These are phyloP conservation scores for Diplodia sapinea DNA, from an alignment of 2,329 filamentous ascomycete species.

Conservation along the genomic window DNA sequence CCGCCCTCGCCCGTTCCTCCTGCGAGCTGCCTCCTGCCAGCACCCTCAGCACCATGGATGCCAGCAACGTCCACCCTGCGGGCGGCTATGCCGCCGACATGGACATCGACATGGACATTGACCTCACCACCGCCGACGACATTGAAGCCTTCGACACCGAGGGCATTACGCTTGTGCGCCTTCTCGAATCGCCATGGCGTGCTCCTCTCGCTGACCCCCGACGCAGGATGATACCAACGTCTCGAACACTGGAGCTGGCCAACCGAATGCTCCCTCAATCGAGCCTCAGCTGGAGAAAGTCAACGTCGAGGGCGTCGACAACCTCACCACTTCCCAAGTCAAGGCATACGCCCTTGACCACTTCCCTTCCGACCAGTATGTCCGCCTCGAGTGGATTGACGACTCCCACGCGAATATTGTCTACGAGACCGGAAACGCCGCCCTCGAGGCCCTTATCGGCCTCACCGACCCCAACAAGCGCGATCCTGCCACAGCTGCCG, in stretches of 20 bases:
- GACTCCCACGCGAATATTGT: conserved; percentile 88
- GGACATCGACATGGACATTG: conserved; percentile 47
- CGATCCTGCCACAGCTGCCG: conserved; percentile 49
- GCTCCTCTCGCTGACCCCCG: conserved; percentile 15
- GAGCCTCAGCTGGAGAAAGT: conserved; percentile 66
- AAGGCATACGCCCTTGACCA: conserved; percentile 75
- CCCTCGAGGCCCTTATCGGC: conserved; percentile 59
- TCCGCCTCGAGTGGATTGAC: conserved; percentile 89
- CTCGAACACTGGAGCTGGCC: background rate
- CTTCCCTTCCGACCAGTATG: conserved; percentile 61
- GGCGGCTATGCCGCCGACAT: conserved; percentile 33
- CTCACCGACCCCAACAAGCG: conserved; percentile 58
- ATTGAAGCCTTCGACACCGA: conserved; percentile 37
- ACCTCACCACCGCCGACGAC: conserved; percentile 39
- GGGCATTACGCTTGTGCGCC: conserved; percentile 38
- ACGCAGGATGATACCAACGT: conserved; percentile 12
- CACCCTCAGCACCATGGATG: conserved; percentile 18
- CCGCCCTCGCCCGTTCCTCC: conserved; percentile 7
- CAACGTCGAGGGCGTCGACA: conserved; percentile 83
- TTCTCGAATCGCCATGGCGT: conserved; percentile 19
- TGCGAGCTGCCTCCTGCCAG: background rate
- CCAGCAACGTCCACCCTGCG: conserved; percentile 26
- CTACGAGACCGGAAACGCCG: conserved; percentile 65
- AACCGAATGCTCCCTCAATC: background rate
- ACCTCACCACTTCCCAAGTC: conserved; percentile 80